Evolutionary conservation across 305 asterid species (phyloP), one percentile per base, ranked within the genome.

Genomic region (Fraxinus dipetala): DNA sequence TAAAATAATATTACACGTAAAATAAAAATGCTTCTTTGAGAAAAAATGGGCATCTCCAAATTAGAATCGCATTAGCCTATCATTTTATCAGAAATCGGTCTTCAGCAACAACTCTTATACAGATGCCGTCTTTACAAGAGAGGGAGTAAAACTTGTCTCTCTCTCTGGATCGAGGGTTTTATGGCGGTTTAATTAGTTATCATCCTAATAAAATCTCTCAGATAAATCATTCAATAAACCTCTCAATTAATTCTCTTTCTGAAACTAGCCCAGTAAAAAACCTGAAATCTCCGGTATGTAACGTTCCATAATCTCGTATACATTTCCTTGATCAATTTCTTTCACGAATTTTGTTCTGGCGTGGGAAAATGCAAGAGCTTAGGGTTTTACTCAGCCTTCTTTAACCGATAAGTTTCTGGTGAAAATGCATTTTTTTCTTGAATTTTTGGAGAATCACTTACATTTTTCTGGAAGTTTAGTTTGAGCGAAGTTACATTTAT

Each of bases 401-500:
- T 18, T 31, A 34, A 38, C 28, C 38, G 26, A 18, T 80, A 78
- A 81, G 20, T 24, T 40, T 75, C 63, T 11, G 31, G 31, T 26
- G 24, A 75, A 31, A 11, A 45, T 84, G 63, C 28, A 36, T 36
- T 24, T 77, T 82, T 75, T 51, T 32, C 63, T 51, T 51, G 7
- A 51, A 16, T 51, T 16, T 4, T 51, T n/a, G 63, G 73, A 16
- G 31, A 11, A 59, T 61, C 78, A 78, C 22, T 76, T 72, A 51
- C 16, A 59, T 32, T 18, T 28, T 83, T 87, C 72, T 59, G 83
- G 82, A 76, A 81, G 40, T 77, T 78, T 69, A 24, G 88, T 81
- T 85, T 40, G 73, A 74, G 77, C 43, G 80, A 43, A 78, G 84
- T 84, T 85, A 84, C 87, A 81, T 86, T 48, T 51, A 51, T 51